Conservation (phyloP, 129 eudicot genomes). For the Daucus carota region DNA sequence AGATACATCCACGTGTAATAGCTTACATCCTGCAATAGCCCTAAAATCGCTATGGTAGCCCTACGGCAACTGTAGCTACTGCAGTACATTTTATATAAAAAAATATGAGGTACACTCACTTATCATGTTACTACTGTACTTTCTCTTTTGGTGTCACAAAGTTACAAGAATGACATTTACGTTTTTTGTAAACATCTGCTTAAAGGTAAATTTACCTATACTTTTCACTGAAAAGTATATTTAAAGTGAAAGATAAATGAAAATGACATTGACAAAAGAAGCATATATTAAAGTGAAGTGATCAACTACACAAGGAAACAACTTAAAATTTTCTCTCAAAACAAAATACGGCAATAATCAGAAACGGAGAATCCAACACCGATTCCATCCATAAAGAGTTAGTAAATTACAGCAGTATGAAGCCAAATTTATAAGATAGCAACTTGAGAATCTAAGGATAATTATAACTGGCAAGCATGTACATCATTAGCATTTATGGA, state of each 20-base stretch:
- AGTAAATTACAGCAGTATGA: background rate
- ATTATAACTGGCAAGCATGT: background rate
- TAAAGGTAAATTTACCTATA: too few relatives aligned
- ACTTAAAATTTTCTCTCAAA: background rate
- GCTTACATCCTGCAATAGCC: background rate
- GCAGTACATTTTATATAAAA: background rate
- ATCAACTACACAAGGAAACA: background rate
- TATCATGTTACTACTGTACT: background rate
- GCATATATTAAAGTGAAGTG: background rate
- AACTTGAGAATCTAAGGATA: background rate
- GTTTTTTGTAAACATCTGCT: too few relatives aligned
- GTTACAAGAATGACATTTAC: too few relatives aligned
- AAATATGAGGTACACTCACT: background rate
- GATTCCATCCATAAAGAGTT: background rate
- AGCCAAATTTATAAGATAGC: background rate
- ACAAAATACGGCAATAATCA: background rate
- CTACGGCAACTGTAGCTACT: too few relatives aligned
- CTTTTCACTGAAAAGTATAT: too few relatives aligned
- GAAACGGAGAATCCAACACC: background rate
- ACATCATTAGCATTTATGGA: background rate
- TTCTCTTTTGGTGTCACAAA: background rate
- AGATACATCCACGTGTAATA: background rate
- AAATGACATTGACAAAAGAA: background rate
- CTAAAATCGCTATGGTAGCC: too few relatives aligned
- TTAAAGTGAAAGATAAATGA: background rate